phyloP scores from a whole-genome alignment of 495 filamentous ascomycete species.

The Neurospora sp. region DNA sequence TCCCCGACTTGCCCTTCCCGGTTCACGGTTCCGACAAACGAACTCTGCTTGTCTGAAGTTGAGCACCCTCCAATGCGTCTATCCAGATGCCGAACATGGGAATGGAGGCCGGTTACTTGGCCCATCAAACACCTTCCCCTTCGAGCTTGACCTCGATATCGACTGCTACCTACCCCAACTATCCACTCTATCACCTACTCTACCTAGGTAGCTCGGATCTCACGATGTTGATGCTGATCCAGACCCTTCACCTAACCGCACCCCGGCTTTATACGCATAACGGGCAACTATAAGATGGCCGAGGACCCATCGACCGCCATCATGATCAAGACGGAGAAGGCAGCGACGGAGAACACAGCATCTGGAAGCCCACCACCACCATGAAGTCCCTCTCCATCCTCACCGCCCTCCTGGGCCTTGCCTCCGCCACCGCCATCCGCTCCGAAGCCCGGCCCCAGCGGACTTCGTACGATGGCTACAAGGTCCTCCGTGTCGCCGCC shows the following conservation, averaged over 20 bases:
- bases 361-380: not conserved
- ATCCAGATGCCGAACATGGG: not conserved
- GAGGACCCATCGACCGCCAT: not conserved
- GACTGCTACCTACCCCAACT: not conserved
- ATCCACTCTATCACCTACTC: not conserved
- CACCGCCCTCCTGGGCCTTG: conserved; percentile 8
- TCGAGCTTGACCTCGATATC: not conserved
- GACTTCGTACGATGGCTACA: conserved; percentile 22
- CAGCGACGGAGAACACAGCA: not conserved
- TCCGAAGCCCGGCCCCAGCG: conserved; percentile 2
- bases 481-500: conserved; percentile 18
- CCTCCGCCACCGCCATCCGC: conserved; percentile 5
- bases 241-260: not conserved
- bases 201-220: not conserved
- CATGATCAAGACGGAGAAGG: not conserved
- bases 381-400: conserved; percentile 10
- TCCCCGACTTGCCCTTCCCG: not conserved
- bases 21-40: not conserved
- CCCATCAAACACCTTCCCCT: not conserved
- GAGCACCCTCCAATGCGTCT: not conserved
- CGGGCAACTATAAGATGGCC: not conserved
- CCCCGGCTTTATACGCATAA: not conserved
- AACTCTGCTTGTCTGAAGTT: not conserved
- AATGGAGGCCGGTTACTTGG: not conserved
- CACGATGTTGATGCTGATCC: not conserved